phyloP scores from a whole-genome alignment of 2,329 filamentous ascomycete species.

The Beauveria varroae region DNA sequence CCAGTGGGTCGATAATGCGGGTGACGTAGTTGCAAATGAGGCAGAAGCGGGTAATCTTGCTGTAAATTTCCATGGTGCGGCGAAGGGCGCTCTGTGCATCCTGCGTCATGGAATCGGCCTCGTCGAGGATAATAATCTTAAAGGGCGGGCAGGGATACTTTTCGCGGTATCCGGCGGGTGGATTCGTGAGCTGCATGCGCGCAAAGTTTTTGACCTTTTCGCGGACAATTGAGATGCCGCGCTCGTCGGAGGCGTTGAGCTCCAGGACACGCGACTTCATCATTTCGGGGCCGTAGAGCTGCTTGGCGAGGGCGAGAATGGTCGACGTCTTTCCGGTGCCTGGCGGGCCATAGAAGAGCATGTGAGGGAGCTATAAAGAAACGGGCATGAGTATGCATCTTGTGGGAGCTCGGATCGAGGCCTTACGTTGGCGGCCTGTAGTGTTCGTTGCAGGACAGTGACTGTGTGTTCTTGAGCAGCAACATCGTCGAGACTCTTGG shows the following conservation, averaged over 20 bases:
- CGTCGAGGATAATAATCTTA: conserved; percentile 97
- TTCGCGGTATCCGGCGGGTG: conserved; percentile 58
- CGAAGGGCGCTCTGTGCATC: conserved; percentile 90
- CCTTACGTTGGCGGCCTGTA: conserved; percentile 82
- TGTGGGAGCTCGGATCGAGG: neutral
- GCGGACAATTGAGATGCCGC: conserved; percentile 91
- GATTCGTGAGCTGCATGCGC: conserved; percentile 83
- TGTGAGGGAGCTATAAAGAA: conserved; percentile 70
- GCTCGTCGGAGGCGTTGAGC: conserved; percentile 97
- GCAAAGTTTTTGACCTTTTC: conserved; percentile 99
- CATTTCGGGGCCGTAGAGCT: conserved; percentile 92
- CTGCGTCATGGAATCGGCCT: conserved; percentile 98
- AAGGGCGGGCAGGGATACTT: conserved; percentile 92
- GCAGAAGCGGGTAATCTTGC: conserved; percentile 92
- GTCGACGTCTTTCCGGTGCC: conserved; percentile 98
- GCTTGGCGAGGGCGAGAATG: conserved; percentile 91
- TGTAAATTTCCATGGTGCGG: conserved; percentile 97
- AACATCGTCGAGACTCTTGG: conserved; percentile 89
- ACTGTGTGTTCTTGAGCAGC: conserved; percentile 97
- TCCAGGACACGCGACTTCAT: conserved; percentile 94
- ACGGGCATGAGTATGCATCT: neutral
- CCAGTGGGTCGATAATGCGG: conserved; percentile 92
- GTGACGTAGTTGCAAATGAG: conserved; percentile 99
- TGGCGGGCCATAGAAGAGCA: conserved; percentile 98
- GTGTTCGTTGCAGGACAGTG: conserved; percentile 80